A percentile compares a stretch with the other conserved stretches of the same genome.
phyloP scores from a whole-genome alignment of 2,329 filamentous ascomycete genomes.

The Colletotrichum sublineola region DNA sequence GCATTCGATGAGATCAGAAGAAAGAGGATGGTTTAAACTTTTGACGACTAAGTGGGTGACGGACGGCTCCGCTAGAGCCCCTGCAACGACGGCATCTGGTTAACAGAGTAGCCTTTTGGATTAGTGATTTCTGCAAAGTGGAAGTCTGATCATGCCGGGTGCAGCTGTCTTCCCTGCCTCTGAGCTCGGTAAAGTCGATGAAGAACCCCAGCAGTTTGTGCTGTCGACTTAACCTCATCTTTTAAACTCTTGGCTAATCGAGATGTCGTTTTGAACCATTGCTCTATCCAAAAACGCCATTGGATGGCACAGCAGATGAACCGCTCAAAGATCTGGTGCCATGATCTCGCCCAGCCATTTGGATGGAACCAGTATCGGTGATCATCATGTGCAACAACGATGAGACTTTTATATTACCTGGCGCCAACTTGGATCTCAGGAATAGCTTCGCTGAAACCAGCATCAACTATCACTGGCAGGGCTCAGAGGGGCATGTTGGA shows the following conservation, averaged over 20 bases:
- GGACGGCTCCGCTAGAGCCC: background rate
- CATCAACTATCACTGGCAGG: conserved; percentile 68
- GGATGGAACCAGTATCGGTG: conserved; percentile 47
- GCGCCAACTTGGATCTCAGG: conserved; percentile 67
- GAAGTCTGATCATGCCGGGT: background rate
- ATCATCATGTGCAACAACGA: conserved; percentile 48
- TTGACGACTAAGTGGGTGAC: background rate
- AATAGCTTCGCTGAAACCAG: conserved; percentile 78
- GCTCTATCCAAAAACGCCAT: conserved; percentile 39
- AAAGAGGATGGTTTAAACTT: background rate
- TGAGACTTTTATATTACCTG: conserved; percentile 67
- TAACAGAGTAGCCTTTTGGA: background rate
- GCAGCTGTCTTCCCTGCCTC: background rate
- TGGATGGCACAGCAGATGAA: conserved; percentile 45
- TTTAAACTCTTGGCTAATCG: background rate
- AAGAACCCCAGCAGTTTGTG: background rate
- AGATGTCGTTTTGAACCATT: conserved; percentile 31
- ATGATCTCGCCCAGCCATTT: conserved; percentile 46
- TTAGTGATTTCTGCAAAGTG: background rate
- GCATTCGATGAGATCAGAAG: background rate
- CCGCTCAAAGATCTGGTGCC: conserved; percentile 42
- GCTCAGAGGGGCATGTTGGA: conserved; percentile 70
- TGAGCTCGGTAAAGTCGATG: background rate
- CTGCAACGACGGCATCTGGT: background rate
- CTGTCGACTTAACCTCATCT: background rate